Percentiles rank a stretch among this genome's conserved stretches.
Conservation (phyloP, 129 eudicot genomes). For the Rutidosis leptorrhynchoides region DNA sequence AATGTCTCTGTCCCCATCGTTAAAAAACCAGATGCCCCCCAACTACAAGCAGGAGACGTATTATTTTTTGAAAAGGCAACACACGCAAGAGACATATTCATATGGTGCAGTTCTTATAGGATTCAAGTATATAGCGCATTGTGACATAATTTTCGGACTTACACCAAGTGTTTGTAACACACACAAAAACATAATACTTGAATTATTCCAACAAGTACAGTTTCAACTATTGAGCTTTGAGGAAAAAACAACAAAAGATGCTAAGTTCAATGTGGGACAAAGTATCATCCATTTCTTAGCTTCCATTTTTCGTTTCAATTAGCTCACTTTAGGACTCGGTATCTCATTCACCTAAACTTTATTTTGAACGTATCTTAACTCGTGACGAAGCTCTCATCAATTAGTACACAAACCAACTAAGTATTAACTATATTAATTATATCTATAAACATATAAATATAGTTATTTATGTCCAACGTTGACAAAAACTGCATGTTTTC, state of each 20-base stretch:
- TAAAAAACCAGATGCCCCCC: conserved; percentile 6
- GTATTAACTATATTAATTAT: neutral
- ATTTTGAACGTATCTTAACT: no score
- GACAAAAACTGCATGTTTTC: no score
- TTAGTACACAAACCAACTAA: neutral
- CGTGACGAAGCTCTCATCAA: no score
- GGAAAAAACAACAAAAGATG: neutral
- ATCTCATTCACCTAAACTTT: no score
- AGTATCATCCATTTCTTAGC: no score
- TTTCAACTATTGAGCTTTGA: neutral
- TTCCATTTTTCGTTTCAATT: no score
- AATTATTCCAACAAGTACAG: neutral
- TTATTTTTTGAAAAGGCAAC: neutral
- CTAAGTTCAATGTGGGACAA: no score
- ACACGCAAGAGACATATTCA: conserved; percentile 3
- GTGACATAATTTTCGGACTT: neutral
- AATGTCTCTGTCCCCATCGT: neutral
- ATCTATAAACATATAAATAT: no score
- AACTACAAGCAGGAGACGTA: conserved; percentile 17
- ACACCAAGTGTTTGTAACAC: neutral
- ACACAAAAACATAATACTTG: neutral
- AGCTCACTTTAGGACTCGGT: no score
- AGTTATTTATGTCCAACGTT: no score
- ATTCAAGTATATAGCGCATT: neutral
- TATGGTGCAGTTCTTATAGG: neutral